Base-by-base conservation (phyloP, 163 green algal species). In the Coccomyxa subellipsoidea region DNA sequence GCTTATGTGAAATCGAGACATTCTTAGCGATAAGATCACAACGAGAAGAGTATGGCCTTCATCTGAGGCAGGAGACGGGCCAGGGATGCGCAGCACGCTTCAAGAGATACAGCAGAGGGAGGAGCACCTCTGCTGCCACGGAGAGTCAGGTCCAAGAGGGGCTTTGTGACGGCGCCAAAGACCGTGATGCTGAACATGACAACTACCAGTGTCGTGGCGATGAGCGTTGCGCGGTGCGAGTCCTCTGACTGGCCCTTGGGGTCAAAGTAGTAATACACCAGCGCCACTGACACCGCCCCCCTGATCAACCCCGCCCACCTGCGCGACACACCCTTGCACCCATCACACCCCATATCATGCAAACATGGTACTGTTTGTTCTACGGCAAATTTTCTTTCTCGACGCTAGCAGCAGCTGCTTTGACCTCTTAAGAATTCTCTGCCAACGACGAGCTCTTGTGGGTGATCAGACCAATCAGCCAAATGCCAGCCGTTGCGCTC, bases 261-360 rank as follows among this genome's bases (percentile, higher is more conserved):
- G 80, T 93, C 90, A 82, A 97, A 96, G 75, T 94, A 92, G 76
- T 92, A 92, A 88, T 96, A 98, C 18, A 94, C 92, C 59, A 98
- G 87, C 4, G 95, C 95, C 21, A 98, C 93, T 37, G 91, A 95
- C 47, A 98, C 94, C 8, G 95, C 94, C 7, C 95, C 95, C 10
- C 95, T 87, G 90, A 98, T 97, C 6, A 95, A 80, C 25, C 95
- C 94, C 15, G 90, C 90, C 94, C 94, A 97, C 90, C 90, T 92
- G 84, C 53, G 39, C n/a, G 29, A 73, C 47, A 59, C 21, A 27
- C 15, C 38, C 23, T 82, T 32, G n/a, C 77, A 36, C 12, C 4
- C 69, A 4, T 76, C 6, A 59, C 21, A 5, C 21, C 47, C 47
- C 2, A 27, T 18, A 2, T 6, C 47, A 59, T 59, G 47, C 47